A percentile compares a stretch with the other conserved stretches of the same genome.
These are phyloP conservation scores for Phytophthora chlamydospora DNA, from an alignment of 352 stramenopile species.

Conservation along the genomic window DNA sequence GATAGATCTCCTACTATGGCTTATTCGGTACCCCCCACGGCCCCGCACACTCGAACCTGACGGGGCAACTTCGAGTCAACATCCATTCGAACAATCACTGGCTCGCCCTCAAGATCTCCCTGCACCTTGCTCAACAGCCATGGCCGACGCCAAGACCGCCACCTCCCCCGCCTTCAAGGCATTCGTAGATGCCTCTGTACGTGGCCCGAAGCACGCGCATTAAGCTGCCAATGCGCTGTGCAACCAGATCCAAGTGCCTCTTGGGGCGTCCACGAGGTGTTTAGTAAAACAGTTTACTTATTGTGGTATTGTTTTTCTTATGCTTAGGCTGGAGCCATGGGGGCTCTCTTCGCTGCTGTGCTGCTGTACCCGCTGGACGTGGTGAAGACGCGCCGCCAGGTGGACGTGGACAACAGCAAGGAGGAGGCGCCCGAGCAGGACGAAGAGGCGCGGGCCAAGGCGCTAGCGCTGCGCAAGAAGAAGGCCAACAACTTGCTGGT, in stretches of 20 bases:
- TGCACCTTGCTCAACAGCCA: constrained; percentile 9
- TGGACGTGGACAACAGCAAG: constrained; percentile 46
- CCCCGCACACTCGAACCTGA: constrained; percentile 11
- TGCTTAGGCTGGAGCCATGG: constrained; percentile 69
- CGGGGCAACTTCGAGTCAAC: constrained; percentile 31
- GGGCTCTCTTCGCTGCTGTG: constrained; percentile 75
- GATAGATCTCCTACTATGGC: too few species aligned
- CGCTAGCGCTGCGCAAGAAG: constrained; percentile 39
- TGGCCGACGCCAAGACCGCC: constrained; percentile 34
- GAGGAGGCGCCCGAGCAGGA: constrained; percentile 15
- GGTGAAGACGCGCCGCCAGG: constrained; percentile 79
- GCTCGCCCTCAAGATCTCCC: constrained; percentile 26
- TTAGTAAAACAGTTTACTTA: constrained; percentile 18
- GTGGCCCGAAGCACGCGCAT: constrained; percentile 6
- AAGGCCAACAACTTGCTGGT: constrained; percentile 57
- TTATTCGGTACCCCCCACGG: background rate
- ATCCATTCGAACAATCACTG: constrained; percentile 28
- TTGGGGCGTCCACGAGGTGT: background rate
- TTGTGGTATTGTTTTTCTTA: constrained; percentile 6
- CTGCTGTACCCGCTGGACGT: constrained; percentile 81
- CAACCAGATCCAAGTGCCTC: too few species aligned
- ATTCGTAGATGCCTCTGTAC: constrained; percentile 79
- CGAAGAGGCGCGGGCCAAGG: constrained; percentile 31
- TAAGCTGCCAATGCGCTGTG: too few species aligned
- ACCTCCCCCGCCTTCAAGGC: constrained; percentile 68